Base-by-base conservation (phyloP, 2,329 filamentous ascomycete species). In the Teratosphaeria zuluensis region DNA sequence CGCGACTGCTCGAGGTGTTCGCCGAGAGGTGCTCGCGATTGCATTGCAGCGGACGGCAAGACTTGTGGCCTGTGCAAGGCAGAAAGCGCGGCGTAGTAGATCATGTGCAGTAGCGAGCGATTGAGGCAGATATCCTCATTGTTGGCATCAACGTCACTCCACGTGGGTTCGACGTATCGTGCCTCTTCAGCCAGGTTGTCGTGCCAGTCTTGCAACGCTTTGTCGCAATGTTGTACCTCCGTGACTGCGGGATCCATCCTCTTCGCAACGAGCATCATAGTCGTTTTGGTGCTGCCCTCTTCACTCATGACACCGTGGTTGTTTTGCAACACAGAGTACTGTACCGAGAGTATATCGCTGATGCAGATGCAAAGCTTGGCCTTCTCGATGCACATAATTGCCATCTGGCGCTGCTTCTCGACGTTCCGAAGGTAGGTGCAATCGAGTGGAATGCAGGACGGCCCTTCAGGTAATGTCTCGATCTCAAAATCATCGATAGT, bases 41-140 rank as follows among this genome's bases (percentile, higher is more conserved):
- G 72, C 67, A 69, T 62, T 28, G 64, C 63, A 76, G 84, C 84
- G 0, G 87, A 87, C 0, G 91, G 90, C 48, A 96, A 81, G 60
- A 96, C 92, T 64, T 95, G 91, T 1, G 92, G 92, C 32, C 92
- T 86, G 72, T 96, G 92, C 19, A 97, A 80, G 2, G 92, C 92
- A 56, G 90, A 96, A 19, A 95, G 81, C 0, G 92, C 95, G 1
- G 92, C 95, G 72, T 91, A 89, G 74, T 95, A 96, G 1, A 96
- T 85, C 87, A 96, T 95, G 73, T 95, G 90, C 38, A 97, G 78
- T 21, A 96, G 79, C n/a, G 89, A 89, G 54, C 89, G 84, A 70
- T 96, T 90, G 2, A 96, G 75, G 28, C 67, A 66, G 54, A 86
- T 83, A 3, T 84, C 79, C 46, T 80, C 79, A 35, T 85, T 85